A percentile compares a stretch with the other conserved stretches of the same genome.
Conservation (phyloP, 768 basidiomycete species). For the Rhodotorula toruloides region DNA sequence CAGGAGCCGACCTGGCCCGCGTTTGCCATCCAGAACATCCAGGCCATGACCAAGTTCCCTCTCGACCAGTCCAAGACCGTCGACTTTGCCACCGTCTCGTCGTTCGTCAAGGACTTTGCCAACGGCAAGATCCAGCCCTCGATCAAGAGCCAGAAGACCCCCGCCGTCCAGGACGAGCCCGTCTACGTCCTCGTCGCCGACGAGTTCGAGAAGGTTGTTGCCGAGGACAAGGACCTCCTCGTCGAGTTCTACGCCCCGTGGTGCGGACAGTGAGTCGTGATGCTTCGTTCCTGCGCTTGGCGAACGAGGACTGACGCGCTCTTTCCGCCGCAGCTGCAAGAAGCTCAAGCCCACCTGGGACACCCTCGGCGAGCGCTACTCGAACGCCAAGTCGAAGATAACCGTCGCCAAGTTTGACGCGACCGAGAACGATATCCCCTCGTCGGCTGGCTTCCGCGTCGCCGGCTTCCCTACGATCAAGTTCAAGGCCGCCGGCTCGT, state of each 20-base stretch:
- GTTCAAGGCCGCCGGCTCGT: slow-evolving; percentile 83
- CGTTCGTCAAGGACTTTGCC: slow-evolving; percentile 62
- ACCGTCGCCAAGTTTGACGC: slow-evolving; percentile 83
- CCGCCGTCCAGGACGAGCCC: slow-evolving; percentile 71
- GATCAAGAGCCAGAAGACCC: slow-evolving; percentile 85
- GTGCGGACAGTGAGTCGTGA: slow-evolving; percentile 53
- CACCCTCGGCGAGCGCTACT: slow-evolving; percentile 76
- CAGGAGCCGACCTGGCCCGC: slow-evolving; percentile 79
- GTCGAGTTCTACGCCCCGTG: slow-evolving; percentile 96
- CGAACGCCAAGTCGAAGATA: slow-evolving; percentile 47
- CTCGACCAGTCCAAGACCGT: slow-evolving; percentile 60
- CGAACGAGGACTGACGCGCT: background rate
- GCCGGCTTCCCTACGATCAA: slow-evolving; percentile 86
- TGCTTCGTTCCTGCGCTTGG: background rate
- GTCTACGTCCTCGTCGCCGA: slow-evolving; percentile 81
- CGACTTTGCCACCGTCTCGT: slow-evolving; percentile 56
- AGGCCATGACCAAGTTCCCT: slow-evolving; percentile 82
- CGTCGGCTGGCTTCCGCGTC: slow-evolving; percentile 72
- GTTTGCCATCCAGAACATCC: slow-evolving; percentile 85
- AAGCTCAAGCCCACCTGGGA: slow-evolving; percentile 94
- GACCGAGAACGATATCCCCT: slow-evolving; percentile 90
- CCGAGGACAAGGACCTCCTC: slow-evolving; percentile 92
- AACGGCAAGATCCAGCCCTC: slow-evolving; percentile 69
- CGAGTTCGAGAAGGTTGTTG: slow-evolving; percentile 78
- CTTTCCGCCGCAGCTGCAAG: slow-evolving; percentile 65